Evolutionary conservation across 805 yeast genomes (phyloP).

Genomic region (Lipomyces starkeyi): DNA sequence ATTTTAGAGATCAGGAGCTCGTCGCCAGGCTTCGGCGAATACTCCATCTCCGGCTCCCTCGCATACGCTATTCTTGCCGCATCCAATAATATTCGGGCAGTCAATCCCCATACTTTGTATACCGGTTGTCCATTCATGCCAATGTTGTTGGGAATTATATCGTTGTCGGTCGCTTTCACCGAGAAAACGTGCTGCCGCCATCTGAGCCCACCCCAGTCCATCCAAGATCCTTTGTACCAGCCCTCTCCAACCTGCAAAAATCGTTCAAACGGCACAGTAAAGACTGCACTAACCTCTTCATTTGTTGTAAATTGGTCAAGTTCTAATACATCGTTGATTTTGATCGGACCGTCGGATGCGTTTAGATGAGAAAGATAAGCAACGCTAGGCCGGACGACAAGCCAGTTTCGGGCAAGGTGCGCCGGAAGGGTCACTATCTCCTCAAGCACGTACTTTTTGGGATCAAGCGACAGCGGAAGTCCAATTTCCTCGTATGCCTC

Average conservation of each 20-base stretch:
- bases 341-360: constrained; percentile 14
- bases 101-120: constrained; percentile 51
- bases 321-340: constrained; percentile 24
- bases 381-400: constrained; percentile 79
- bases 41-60: constrained; percentile 46
- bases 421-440: constrained; percentile 71
- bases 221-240: constrained; percentile 40
- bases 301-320: constrained; percentile 13
- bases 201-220: constrained; percentile 47
- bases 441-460: constrained; percentile 61
- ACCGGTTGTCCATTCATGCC: constrained; percentile 16
- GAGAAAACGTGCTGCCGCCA: constrained; percentile 47
- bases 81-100: constrained; percentile 51
- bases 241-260: constrained; percentile 30
- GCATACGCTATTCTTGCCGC: constrained; percentile 47
- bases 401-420: constrained; percentile 78
- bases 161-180: constrained; percentile 22
- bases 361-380: constrained; percentile 39
- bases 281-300: constrained; percentile 46
- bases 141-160: constrained; percentile 13
- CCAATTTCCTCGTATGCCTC: constrained; percentile 92
- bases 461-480: constrained; percentile 48
- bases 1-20: constrained; percentile 32
- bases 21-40: constrained; percentile 35
- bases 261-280: constrained; percentile 35